These are phyloP conservation scores for Desmodesmus armatus DNA, from an alignment of 139 green algal species.

Conservation along the genomic window DNA sequence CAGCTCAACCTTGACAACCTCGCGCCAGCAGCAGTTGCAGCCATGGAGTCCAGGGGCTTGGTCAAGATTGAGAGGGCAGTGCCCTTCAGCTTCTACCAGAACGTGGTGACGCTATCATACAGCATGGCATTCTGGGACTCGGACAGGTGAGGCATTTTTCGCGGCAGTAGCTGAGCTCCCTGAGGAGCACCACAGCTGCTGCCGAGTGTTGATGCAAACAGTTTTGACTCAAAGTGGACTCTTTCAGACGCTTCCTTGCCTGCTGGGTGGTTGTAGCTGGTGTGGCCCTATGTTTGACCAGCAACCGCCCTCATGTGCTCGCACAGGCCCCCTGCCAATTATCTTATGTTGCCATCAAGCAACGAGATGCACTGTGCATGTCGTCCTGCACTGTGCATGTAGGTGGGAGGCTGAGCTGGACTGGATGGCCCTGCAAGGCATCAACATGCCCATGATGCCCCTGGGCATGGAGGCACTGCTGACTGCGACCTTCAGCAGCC, in stretches of 20 bases:
- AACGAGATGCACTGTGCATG: too few species aligned
- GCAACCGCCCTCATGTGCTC: too few species aligned
- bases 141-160: slow-evolving; percentile 45
- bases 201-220: too few species aligned
- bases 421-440: slow-evolving; percentile 67
- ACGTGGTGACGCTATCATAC: slow-evolving; percentile 63
- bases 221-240: too few species aligned
- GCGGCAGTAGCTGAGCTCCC: too few species aligned
- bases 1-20: slow-evolving; percentile 36
- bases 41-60: neutral
- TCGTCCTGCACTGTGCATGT: neutral
- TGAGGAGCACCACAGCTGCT: too few species aligned
- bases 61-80: slow-evolving; percentile 19
- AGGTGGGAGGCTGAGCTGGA: slow-evolving; percentile 66
- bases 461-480: slow-evolving; percentile 54
- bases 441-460: slow-evolving; percentile 59
- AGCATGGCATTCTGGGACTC: slow-evolving; percentile 61
- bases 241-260: too few species aligned
- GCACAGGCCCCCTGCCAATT: too few species aligned
- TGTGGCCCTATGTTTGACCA: too few species aligned
- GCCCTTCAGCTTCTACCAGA: slow-evolving; percentile 62
- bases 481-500: slow-evolving; percentile 43
- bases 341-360: too few species aligned
- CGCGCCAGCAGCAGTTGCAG: neutral
- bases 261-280: too few species aligned